Conservation (phyloP, 2,329 filamentous ascomycete genomes). For the Penicillium digitatum region DNA sequence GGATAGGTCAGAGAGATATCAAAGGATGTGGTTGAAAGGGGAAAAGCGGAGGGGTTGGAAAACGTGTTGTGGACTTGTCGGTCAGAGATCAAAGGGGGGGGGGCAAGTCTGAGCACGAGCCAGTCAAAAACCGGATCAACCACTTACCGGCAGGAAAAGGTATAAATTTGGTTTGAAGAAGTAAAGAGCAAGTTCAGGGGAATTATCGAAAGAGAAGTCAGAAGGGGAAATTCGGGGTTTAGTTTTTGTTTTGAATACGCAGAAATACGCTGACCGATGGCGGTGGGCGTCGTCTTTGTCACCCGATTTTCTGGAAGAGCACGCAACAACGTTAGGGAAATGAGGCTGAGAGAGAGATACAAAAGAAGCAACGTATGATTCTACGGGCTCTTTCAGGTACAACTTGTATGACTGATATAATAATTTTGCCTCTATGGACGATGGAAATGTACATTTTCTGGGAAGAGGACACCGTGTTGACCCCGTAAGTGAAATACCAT, state of each 20-base stretch:
- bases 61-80: conserved; percentile 25
- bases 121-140: background rate
- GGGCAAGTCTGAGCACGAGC: conserved; percentile 1
- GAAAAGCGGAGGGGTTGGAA: conserved; percentile 18
- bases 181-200: conserved; percentile 13
- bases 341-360: background rate
- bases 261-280: conserved; percentile 34
- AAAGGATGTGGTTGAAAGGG: conserved; percentile 11
- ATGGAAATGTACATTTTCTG: background rate
- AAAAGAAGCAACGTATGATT: background rate
- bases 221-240: conserved; percentile 11
- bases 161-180: background rate
- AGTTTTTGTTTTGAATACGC: conserved; percentile 36
- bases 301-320: conserved; percentile 20
- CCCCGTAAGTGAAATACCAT: conserved; percentile 5
- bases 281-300: conserved; percentile 39
- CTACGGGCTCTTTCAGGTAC: background rate
- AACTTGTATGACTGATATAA: background rate
- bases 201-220: conserved; percentile 12
- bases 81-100: conserved; percentile 11
- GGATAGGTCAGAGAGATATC: conserved; percentile 9
- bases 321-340: background rate
- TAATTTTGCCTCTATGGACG: conserved; percentile 8
- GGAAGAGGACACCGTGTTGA: conserved; percentile 16
- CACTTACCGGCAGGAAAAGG: conserved; percentile 13